Evolutionary conservation across 2,329 filamentous ascomycete species (phyloP).

Genomic region (Alternaria sp.): DNA sequence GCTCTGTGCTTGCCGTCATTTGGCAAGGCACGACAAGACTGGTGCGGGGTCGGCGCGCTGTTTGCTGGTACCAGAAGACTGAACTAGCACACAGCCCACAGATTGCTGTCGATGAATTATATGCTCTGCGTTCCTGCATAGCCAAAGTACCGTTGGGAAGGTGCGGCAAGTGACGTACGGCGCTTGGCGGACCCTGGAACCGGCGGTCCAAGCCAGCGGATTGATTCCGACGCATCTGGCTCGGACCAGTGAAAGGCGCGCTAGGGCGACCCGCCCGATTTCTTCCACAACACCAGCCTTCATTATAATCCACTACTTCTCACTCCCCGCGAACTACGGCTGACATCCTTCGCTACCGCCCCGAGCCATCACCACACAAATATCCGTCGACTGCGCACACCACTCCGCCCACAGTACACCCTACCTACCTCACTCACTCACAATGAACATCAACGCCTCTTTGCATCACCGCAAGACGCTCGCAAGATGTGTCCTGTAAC

Average conservation of each 20-base stretch:
- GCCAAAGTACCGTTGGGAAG: neutral
- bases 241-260: slow-evolving; percentile 8
- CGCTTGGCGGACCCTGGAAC: slow-evolving; percentile 8
- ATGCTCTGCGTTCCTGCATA: slow-evolving; percentile 14
- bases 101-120: neutral
- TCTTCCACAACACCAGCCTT: slow-evolving; percentile 19
- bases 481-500: slow-evolving; percentile 37
- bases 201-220: slow-evolving; percentile 13
- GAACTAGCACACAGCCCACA: neutral
- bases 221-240: slow-evolving; percentile 12
- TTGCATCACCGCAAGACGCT: slow-evolving; percentile 35
- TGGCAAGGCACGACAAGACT: neutral
- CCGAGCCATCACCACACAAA: slow-evolving; percentile 15
- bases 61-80: neutral
- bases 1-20: slow-evolving; percentile 8
- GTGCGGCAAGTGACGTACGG: slow-evolving; percentile 14
- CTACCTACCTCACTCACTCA: slow-evolving; percentile 1
- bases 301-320: slow-evolving; percentile 12
- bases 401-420: neutral
- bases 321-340: slow-evolving; percentile 11
- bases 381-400: slow-evolving; percentile 3
- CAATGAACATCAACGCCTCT: slow-evolving; percentile 37
- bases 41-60: neutral
- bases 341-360: slow-evolving; percentile 26
- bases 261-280: slow-evolving; percentile 17